phyloP scores from a whole-genome alignment of 2,329 filamentous ascomycete genomes.

The Acrocalymma vagum region DNA sequence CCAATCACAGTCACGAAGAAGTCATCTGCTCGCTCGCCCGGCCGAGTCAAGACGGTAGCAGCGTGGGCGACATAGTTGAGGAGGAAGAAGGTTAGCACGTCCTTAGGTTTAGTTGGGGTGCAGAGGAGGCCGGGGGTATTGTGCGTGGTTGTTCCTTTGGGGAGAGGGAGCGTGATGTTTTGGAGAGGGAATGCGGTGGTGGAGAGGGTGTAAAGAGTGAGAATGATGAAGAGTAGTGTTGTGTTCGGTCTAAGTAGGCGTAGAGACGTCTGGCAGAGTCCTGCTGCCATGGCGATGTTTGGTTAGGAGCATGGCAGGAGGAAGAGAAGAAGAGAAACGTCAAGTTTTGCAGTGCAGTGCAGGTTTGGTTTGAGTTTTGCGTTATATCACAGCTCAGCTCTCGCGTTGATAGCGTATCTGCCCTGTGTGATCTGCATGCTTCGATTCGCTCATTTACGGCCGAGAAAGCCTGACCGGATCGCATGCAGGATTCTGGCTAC shows the following conservation, averaged over 20 bases:
- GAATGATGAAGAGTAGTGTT: constrained; percentile 1
- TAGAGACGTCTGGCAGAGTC: not conserved
- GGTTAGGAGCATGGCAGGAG: not conserved
- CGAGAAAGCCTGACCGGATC: no score
- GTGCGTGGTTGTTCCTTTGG: constrained; percentile 23
- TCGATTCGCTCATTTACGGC: no score
- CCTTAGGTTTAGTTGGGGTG: constrained; percentile 31
- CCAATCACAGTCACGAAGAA: constrained; percentile 20
- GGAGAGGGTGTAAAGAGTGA: not conserved
- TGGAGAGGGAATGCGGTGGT: constrained; percentile 17
- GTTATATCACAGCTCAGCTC: no score
- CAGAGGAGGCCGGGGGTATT: constrained; percentile 29
- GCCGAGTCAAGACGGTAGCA: constrained; percentile 39
- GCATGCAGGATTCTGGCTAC: no score
- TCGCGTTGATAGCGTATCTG: no score
- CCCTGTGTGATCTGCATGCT: no score
- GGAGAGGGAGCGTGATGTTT: constrained; percentile 27
- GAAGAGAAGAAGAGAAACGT: not conserved
- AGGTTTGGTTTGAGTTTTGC: not conserved
- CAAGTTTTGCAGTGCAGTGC: not conserved
- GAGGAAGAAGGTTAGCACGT: constrained; percentile 41
- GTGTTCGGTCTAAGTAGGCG: no score
- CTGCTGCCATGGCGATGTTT: not conserved
- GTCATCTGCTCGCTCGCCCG: constrained; percentile 33
- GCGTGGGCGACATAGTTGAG: constrained; percentile 49